Evolutionary conservation across 139 green algal species (phyloP).

Genomic region (Tetradesmus lagerheimii): DNA sequence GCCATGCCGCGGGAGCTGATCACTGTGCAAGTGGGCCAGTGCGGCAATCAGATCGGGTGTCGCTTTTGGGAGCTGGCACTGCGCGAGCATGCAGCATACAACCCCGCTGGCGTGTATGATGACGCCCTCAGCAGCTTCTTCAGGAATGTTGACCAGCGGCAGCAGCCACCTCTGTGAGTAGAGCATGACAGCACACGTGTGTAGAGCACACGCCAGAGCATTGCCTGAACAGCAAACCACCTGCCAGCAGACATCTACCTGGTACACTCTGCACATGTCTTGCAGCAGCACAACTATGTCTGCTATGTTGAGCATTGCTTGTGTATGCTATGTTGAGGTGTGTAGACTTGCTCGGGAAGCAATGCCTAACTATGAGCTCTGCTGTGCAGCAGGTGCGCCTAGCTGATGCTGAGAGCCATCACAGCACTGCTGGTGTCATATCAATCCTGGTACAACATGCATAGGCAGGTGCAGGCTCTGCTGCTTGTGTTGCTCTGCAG

Average conservation of each 20-base stretch:
- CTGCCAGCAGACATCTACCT: neutral
- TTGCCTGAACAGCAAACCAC: neutral
- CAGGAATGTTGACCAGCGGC: constrained; percentile 78
- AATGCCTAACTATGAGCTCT: neutral
- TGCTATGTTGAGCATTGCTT: too few relatives aligned
- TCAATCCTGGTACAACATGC: too few relatives aligned
- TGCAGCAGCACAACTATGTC: neutral
- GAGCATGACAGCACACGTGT: neutral
- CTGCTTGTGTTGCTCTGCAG: constrained; percentile 34
- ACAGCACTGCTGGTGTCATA: too few relatives aligned
- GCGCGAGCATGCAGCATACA: constrained; percentile 83
- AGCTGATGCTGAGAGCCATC: too few relatives aligned
- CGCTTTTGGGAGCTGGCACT: constrained; percentile 96
- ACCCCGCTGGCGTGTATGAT: constrained; percentile 72
- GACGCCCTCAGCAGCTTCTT: constrained; percentile 91
- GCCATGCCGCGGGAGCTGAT: constrained; percentile 97
- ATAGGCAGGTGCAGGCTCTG: too few relatives aligned
- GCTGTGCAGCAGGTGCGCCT: neutral
- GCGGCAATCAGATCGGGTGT: constrained; percentile 98
- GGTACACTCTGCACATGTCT: too few relatives aligned
- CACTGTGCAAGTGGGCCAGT: constrained; percentile 97
- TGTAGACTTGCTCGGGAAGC: neutral
- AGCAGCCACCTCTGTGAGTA: constrained; percentile 62
- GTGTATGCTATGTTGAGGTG: too few relatives aligned
- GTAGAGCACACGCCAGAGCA: neutral